These are phyloP conservation scores for Prototheca wickerhamii DNA, from an alignment of 163 green algal genomes.

Conservation along the genomic window DNA sequence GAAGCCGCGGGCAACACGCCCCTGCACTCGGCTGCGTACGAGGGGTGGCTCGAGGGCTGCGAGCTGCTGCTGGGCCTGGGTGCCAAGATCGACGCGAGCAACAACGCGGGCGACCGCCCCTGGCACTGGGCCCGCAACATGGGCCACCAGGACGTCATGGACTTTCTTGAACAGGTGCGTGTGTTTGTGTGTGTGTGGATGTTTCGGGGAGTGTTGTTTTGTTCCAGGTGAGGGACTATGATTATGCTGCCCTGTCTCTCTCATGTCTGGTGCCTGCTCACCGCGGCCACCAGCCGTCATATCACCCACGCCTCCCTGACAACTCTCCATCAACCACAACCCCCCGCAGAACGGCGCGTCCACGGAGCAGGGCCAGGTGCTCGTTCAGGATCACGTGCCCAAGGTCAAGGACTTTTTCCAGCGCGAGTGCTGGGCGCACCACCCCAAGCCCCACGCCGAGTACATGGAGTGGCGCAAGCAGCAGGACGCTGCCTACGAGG, in stretches of 20 bases:
- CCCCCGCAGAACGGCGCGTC: conserved; percentile 61
- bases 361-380: conserved; percentile 63
- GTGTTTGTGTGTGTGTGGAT: not conserved
- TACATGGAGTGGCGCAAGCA: conserved; percentile 61
- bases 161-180: conserved; percentile 48
- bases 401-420: conserved; percentile 92
- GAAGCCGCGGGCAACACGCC: conserved; percentile 84
- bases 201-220: not conserved
- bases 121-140: conserved; percentile 85
- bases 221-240: no score
- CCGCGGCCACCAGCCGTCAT: no score
- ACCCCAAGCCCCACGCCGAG: conserved; percentile 77
- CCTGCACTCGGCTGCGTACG: conserved; percentile 76
- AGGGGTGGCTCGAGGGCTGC: conserved; percentile 76
- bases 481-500: conserved; percentile 48
- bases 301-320: no score
- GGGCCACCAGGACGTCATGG: conserved; percentile 59
- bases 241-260: no score
- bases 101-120: conserved; percentile 86
- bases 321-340: not conserved
- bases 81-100: conserved; percentile 84
- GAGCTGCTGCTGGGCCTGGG: conserved; percentile 75
- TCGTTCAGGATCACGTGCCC: conserved; percentile 88
- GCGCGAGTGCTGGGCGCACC: conserved; percentile 79
- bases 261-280: no score